A percentile compares a stretch with the other conserved stretches of the same genome.
phyloP scores from a whole-genome alignment of 2,329 filamentous ascomycete genomes.

The Colletotrichum tanaceti region DNA sequence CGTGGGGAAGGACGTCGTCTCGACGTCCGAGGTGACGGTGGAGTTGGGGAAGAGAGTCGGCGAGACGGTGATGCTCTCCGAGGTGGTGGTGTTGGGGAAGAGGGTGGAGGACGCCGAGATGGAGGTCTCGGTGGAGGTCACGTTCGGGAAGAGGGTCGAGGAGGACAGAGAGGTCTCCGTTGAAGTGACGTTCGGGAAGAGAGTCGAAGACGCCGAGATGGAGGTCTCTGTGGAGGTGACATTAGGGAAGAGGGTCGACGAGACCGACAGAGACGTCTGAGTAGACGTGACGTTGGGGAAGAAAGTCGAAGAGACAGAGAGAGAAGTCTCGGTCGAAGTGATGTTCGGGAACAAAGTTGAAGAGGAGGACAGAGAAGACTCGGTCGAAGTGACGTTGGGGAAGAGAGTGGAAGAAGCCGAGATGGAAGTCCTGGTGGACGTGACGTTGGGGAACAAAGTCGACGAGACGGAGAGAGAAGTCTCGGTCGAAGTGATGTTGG shows the following conservation, averaged over 20 bases:
- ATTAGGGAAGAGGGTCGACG: slow-evolving; percentile 28
- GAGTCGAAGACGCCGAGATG: neutral
- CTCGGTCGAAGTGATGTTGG: slow-evolving; percentile 4
- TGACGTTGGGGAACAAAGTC: slow-evolving; percentile 23
- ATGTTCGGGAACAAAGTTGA: slow-evolving; percentile 18
- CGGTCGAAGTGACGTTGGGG: slow-evolving; percentile 9
- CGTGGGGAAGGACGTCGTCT: neutral
- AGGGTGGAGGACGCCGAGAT: neutral
- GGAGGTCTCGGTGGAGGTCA: slow-evolving; percentile 8
- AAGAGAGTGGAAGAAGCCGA: slow-evolving; percentile 8
- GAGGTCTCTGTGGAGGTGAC: neutral
- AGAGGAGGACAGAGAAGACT: neutral
- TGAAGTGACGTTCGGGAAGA: slow-evolving; percentile 17
- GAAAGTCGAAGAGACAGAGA: slow-evolving; percentile 6
- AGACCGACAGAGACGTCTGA: neutral
- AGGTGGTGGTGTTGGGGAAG: slow-evolving; percentile 9
- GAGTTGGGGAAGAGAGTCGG: slow-evolving; percentile 13
- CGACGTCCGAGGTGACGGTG: too few species aligned
- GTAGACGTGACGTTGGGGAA: slow-evolving; percentile 24
- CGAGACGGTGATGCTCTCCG: neutral
- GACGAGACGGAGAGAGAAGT: slow-evolving; percentile 9
- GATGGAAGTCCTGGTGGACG: neutral
- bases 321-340: neutral
- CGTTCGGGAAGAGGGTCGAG: slow-evolving; percentile 23
- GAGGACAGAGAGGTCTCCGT: neutral